A percentile compares a stretch with the other conserved stretches of the same genome.
Conservation (phyloP, 1,284 basidiomycete species). For the Phylloporus sp. region DNA sequence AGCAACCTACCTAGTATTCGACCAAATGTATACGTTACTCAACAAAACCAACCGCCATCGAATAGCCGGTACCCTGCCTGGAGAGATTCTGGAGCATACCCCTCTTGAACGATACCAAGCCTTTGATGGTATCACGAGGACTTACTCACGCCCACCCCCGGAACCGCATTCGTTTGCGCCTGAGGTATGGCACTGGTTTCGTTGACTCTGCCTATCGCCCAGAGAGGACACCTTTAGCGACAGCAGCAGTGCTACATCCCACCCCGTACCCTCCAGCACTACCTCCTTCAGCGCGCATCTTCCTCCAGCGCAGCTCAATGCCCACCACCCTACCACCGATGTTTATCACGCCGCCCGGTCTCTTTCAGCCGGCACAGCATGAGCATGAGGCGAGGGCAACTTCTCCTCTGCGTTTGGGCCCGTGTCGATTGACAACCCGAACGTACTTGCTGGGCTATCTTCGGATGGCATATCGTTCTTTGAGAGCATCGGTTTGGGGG, state of each 20-base stretch:
- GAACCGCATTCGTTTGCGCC: slow-evolving; percentile 33
- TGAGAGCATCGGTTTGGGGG: slow-evolving; percentile 44
- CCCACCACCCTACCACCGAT: slow-evolving; percentile 25
- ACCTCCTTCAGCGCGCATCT: slow-evolving; percentile 52
- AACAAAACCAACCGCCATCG: slow-evolving; percentile 23
- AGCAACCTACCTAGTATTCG: slow-evolving; percentile 13
- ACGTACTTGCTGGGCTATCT: slow-evolving; percentile 66
- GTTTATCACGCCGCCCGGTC: slow-evolving; percentile 12
- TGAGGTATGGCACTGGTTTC: slow-evolving; percentile 23
- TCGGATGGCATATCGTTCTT: slow-evolving; percentile 70
- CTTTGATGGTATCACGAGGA: slow-evolving; percentile 26
- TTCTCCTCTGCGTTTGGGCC: slow-evolving; percentile 75
- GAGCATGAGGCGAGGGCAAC: slow-evolving; percentile 47
- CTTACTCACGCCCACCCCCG: slow-evolving; percentile 28
- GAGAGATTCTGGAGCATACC: slow-evolving; percentile 30
- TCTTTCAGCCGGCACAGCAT: slow-evolving; percentile 21
- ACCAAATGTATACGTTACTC: slow-evolving; percentile 28
- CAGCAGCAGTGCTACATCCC: slow-evolving; percentile 42
- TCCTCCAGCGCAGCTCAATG: slow-evolving; percentile 37
- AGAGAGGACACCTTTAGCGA: slow-evolving; percentile 41
- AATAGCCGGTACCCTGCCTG: slow-evolving; percentile 33
- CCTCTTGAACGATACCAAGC: slow-evolving; percentile 38
- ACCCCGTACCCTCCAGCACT: slow-evolving; percentile 44
- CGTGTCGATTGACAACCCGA: slow-evolving; percentile 75
- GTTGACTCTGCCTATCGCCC: slow-evolving; percentile 40